Base-by-base conservation (phyloP, 140 eudicot genomes). In the Cichorium intybus region DNA sequence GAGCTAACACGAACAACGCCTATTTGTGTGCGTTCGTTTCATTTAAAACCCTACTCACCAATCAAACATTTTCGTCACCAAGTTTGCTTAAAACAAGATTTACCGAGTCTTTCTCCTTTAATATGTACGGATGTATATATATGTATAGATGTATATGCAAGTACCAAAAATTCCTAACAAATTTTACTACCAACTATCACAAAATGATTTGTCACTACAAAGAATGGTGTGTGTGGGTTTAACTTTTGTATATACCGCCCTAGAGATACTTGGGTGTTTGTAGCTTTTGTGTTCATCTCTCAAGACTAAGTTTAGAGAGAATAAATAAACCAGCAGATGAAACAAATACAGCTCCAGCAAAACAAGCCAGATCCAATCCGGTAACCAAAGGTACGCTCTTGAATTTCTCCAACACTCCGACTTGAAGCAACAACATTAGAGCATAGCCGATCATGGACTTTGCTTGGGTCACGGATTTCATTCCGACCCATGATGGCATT, bases 381-480 rank as follows among this genome's bases (percentile, higher is more conserved):
- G 71, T 84, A 45, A 45, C 80, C 78, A 84, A 12, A 23, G 88
- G 88, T 61, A 81, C 66, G 23, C 73, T 81, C 73, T 81, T 62
- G 73, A 84, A 76, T 64, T 87, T 84, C 33, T 84, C 88, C 86
- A 87, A 43, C 16, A 84, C 81, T 65, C 87, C 86, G 18, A 84
- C 88, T 74, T 84, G 95, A 29, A 87, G 82, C 49, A 81, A 73
- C 86, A 87, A 58, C 60, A 87, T 71, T 75, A 87, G 51, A 0
- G 95, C 86, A 7, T 81, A 87, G 48, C 91, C 95, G 14, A 87
- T 84, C 71, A 76, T 84, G 9, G 88, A 74, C 77, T 87, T 87
- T 15, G 92, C 88, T 77, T 84, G 75, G 41, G 73, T 64, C 4
- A 77, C 69, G 0, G 95, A 79, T 22, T 77, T 53, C 72, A 76